Evolutionary conservation across 352 stramenopile species (phyloP).

Genomic region (Phytopythium delawarense): DNA sequence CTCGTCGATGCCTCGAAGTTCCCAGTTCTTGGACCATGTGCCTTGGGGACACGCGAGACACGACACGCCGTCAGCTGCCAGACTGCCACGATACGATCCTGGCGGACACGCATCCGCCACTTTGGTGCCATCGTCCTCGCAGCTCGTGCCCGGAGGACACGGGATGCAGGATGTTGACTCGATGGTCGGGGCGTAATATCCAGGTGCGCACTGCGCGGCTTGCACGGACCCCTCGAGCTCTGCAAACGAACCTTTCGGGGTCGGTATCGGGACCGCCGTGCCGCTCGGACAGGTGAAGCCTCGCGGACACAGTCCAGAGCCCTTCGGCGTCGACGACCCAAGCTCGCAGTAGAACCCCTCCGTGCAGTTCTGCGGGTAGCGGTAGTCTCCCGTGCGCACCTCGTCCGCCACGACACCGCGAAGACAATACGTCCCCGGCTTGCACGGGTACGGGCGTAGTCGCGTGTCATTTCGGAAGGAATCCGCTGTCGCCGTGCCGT

Average conservation of each 20-base stretch:
- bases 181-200: slow-evolving; percentile 96
- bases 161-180: slow-evolving; percentile 91
- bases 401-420: slow-evolving; percentile 90
- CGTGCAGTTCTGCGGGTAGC: slow-evolving; percentile 92
- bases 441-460: slow-evolving; percentile 93
- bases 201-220: slow-evolving; percentile 90
- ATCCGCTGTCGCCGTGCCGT: slow-evolving; percentile 93
- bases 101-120: slow-evolving; percentile 90
- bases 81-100: slow-evolving; percentile 89
- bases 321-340: slow-evolving; percentile 89
- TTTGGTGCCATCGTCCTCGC: slow-evolving; percentile 86
- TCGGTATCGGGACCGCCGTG: slow-evolving; percentile 92
- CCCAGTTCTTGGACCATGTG: slow-evolving; percentile 98
- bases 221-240: slow-evolving; percentile 90
- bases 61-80: slow-evolving; percentile 84
- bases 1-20: slow-evolving; percentile 91
- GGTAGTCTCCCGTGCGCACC: slow-evolving; percentile 83
- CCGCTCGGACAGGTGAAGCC: slow-evolving; percentile 94
- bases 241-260: slow-evolving; percentile 88
- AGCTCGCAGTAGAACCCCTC: slow-evolving; percentile 95
- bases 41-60: slow-evolving; percentile 91
- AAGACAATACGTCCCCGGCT: slow-evolving; percentile 94
- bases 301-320: slow-evolving; percentile 91
- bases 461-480: slow-evolving; percentile 96
- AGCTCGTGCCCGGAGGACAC: slow-evolving; percentile 91